These are phyloP conservation scores for Ophiostoma tasmaniense DNA, from an alignment of 2,329 filamentous ascomycete species.

Conservation along the genomic window DNA sequence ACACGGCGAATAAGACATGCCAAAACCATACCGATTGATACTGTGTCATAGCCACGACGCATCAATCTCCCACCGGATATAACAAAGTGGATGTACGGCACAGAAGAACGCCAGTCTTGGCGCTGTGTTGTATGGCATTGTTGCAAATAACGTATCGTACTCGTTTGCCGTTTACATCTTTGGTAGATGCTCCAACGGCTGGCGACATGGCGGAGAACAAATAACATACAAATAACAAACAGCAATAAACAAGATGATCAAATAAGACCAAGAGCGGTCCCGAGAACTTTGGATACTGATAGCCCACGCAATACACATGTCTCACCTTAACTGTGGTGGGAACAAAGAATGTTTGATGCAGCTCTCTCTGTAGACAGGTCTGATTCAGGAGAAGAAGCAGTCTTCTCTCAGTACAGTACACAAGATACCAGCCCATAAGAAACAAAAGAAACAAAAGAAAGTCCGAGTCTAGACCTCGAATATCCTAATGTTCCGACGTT, in stretches of 20 bases:
- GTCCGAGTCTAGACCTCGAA: background rate
- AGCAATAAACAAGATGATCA: background rate
- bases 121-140: background rate
- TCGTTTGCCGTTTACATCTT: background rate
- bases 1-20: background rate
- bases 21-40: background rate
- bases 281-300: background rate
- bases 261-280: background rate
- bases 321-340: background rate
- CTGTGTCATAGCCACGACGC: slow-evolving; percentile 3
- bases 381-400: background rate
- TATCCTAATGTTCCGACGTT: background rate
- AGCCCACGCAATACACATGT: background rate
- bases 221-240: background rate
- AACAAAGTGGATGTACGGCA: background rate
- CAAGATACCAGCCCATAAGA: background rate
- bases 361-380: background rate
- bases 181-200: background rate
- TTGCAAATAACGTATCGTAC: background rate
- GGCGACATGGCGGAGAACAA: background rate
- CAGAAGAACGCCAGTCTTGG: background rate
- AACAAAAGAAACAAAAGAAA: background rate
- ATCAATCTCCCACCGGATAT: slow-evolving; percentile 3
- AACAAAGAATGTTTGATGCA: background rate
- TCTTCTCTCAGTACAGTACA: background rate